Conservation (phyloP, 164 flowering plant species). For the Hamamelis virginiana region DNA sequence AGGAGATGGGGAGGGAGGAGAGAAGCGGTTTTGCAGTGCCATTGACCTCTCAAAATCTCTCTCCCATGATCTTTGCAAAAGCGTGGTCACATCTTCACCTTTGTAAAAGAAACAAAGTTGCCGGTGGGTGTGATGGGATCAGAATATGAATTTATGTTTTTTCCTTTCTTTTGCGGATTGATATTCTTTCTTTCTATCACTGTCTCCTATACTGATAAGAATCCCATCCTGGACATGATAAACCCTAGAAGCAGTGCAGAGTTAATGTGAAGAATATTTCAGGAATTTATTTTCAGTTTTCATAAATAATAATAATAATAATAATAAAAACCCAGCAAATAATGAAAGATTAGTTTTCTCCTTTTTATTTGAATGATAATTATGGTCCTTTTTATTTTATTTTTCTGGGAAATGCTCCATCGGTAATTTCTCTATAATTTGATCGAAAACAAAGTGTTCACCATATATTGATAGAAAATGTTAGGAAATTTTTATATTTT, state of each 20-base stretch:
- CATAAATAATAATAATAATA: too few relatives aligned
- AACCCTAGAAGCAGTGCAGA: slow-evolving; percentile 6
- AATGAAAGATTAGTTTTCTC: too few relatives aligned
- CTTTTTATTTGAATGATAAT: too few relatives aligned
- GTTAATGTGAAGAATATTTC: background rate
- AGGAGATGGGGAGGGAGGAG: slow-evolving; percentile 2
- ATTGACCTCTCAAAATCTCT: slow-evolving; percentile 2
- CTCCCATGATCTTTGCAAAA: slow-evolving; percentile 6
- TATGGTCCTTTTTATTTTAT: too few relatives aligned
- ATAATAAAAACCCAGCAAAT: too few relatives aligned
- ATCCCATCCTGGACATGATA: slow-evolving; percentile 20
- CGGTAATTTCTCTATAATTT: too few relatives aligned
- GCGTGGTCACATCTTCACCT: slow-evolving; percentile 13
- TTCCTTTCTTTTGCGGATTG: slow-evolving; percentile 7
- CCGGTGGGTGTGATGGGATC: slow-evolving; percentile 14
- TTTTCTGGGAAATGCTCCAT: too few relatives aligned
- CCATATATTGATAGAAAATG: too few relatives aligned
- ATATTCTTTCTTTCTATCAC: slow-evolving; percentile 19
- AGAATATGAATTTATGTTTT: slow-evolving; percentile 16
- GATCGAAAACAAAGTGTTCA: too few relatives aligned
- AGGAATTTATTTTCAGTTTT: too few relatives aligned
- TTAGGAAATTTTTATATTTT: too few relatives aligned
- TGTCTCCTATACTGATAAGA: slow-evolving; percentile 21
- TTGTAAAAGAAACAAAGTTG: slow-evolving; percentile 14
- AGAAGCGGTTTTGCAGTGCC: slow-evolving; percentile 1